Percentiles rank a stretch among this genome's conserved stretches.
Evolutionary conservation across 2,329 filamentous ascomycete genomes (phyloP).

Genomic region (Colletotrichum truncatum): DNA sequence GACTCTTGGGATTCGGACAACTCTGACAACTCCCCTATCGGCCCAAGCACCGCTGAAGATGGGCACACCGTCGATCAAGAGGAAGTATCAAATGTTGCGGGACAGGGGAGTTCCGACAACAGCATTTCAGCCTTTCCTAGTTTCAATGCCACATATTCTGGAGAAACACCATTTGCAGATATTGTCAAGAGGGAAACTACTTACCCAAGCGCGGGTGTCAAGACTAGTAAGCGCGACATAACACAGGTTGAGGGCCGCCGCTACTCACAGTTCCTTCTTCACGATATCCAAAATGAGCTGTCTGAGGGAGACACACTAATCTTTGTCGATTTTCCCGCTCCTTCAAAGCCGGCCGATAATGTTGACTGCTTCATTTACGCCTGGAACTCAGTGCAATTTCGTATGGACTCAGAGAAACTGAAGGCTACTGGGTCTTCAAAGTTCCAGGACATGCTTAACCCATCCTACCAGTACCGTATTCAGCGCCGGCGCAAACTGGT

Average conservation of each 20-base stretch:
- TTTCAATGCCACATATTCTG: too few relatives aligned
- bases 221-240: conserved; percentile 11
- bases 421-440: conserved; percentile 54
- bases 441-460: conserved; percentile 55
- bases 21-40: not conserved
- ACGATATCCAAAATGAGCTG: conserved; percentile 32
- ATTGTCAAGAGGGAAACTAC: too few relatives aligned
- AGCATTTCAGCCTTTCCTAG: too few relatives aligned
- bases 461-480: conserved; percentile 50
- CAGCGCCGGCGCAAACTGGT: conserved; percentile 46
- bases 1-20: not conserved
- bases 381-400: conserved; percentile 47
- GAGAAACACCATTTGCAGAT: too few relatives aligned
- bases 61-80: not conserved
- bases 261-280: conserved; percentile 24
- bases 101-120: too few relatives aligned
- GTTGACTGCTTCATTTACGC: conserved; percentile 46
- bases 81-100: not conserved
- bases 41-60: not conserved
- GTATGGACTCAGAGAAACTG: conserved; percentile 57
- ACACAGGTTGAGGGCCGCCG: not conserved
- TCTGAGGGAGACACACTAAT: conserved; percentile 53
- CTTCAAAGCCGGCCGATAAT: conserved; percentile 26
- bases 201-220: not conserved
- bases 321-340: conserved; percentile 49